Percentiles rank a stretch among this genome's conserved stretches.
phyloP scores from a whole-genome alignment of 306 rosid genomes.

The Purshia tridentata region DNA sequence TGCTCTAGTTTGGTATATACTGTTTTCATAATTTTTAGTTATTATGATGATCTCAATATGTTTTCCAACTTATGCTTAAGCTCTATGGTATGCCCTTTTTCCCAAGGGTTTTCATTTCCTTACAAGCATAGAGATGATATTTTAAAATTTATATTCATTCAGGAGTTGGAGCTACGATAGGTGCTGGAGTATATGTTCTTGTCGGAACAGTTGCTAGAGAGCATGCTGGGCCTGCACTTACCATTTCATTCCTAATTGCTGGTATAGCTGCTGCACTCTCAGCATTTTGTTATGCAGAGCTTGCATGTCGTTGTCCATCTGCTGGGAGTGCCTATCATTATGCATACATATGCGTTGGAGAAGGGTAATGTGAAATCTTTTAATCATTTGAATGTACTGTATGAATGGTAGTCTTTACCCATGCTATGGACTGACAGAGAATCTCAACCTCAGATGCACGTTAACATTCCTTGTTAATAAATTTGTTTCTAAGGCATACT shows the following conservation, averaged over 20 bases:
- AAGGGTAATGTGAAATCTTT: constrained; percentile 53
- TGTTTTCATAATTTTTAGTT: background rate
- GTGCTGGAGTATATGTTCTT: constrained; percentile 92
- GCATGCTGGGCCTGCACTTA: constrained; percentile 76
- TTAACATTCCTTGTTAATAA: background rate
- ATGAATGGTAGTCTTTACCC: background rate
- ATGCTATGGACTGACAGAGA: background rate
- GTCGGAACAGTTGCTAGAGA: constrained; percentile 95
- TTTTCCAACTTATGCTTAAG: background rate
- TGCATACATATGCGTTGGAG: constrained; percentile 86
- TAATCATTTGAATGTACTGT: background rate
- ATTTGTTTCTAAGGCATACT: background rate
- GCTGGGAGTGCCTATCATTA: constrained; percentile 98
- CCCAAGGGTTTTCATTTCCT: background rate
- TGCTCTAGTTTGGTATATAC: background rate
- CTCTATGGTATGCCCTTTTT: background rate
- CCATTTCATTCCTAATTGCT: constrained; percentile 74
- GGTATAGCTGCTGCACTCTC: constrained; percentile 93
- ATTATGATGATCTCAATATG: background rate
- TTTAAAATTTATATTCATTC: background rate
- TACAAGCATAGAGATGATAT: background rate
- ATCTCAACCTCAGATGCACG: background rate
- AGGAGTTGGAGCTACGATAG: constrained; percentile 95
- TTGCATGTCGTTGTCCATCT: constrained; percentile 86
- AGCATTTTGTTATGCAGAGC: constrained; percentile 94